Percentiles rank a stretch among this genome's conserved stretches.
Evolutionary conservation across 768 basidiomycete genomes (phyloP).

Genomic region (Collybia sordida): DNA sequence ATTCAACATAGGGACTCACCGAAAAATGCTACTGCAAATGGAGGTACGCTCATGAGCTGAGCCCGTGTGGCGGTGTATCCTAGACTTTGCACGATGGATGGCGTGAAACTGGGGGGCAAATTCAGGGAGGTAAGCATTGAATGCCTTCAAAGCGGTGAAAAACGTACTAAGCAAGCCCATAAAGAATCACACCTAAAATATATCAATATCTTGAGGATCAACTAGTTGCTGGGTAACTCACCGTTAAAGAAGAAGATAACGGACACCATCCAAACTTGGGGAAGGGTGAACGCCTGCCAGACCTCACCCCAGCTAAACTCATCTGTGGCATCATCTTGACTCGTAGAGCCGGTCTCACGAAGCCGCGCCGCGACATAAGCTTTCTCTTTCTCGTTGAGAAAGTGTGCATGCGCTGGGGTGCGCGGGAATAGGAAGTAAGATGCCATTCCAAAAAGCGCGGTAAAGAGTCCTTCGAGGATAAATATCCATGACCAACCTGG

Average conservation of each 20-base stretch:
- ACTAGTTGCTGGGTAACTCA: constrained; percentile 11
- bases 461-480: constrained; percentile 66
- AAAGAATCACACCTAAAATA: no score
- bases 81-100: constrained; percentile 67
- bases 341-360: constrained; percentile 38
- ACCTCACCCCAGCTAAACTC: constrained; percentile 62
- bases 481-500: constrained; percentile 75
- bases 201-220: not conserved
- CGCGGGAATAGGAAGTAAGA: constrained; percentile 50
- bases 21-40: constrained; percentile 50
- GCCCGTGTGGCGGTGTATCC: constrained; percentile 53
- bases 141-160: not conserved
- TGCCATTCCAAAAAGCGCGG: constrained; percentile 51
- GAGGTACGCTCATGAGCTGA: constrained; percentile 64
- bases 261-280: constrained; percentile 54
- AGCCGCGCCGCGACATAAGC: constrained; percentile 39
- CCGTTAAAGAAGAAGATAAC: constrained; percentile 55
- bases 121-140: not conserved
- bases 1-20: constrained; percentile 27
- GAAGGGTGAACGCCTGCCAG: constrained; percentile 40
- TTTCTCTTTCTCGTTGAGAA: constrained; percentile 52
- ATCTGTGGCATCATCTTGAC: constrained; percentile 34
- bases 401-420: constrained; percentile 41
- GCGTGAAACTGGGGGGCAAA: constrained; percentile 53
- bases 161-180: constrained; percentile 38